These are phyloP conservation scores for Rhizophora apiculata DNA, from an alignment of 345 rosid genomes.

Conservation along the genomic window DNA sequence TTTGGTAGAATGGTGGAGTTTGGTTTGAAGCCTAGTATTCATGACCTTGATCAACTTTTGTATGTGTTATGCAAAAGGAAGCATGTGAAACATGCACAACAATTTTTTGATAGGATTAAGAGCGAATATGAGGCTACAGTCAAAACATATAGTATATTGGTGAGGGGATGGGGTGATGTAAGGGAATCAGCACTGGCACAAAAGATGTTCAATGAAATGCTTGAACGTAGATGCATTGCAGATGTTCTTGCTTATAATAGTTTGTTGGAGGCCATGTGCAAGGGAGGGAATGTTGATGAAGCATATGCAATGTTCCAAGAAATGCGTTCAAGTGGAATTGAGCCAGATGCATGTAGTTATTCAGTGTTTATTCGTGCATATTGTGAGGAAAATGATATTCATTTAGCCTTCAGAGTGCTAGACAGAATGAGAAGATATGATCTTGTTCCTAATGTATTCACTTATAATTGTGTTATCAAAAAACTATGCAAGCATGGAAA, in stretches of 20 bases:
- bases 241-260: constrained; percentile 72
- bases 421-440: constrained; percentile 63
- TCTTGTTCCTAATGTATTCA: constrained; percentile 69
- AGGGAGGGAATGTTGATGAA: constrained; percentile 55
- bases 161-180: constrained; percentile 54
- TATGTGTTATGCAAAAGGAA: constrained; percentile 62
- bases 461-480: constrained; percentile 71
- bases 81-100: constrained; percentile 57
- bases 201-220: constrained; percentile 78
- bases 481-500: constrained; percentile 63
- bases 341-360: constrained; percentile 63
- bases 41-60: constrained; percentile 67
- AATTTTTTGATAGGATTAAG: constrained; percentile 46
- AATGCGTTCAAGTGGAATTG: constrained; percentile 48
- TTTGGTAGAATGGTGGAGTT: constrained; percentile 77
- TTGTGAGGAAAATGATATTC: constrained; percentile 53
- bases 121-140: constrained; percentile 32
- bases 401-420: constrained; percentile 66
- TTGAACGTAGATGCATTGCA: constrained; percentile 28
- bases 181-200: constrained; percentile 48
- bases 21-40: constrained; percentile 52
- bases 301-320: constrained; percentile 59
- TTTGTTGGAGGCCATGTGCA: constrained; percentile 64
- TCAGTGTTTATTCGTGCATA: constrained; percentile 67
- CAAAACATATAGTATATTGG: constrained; percentile 65